Conservation (phyloP, 129 eudicot genomes). For the Kitagawia praeruptora region DNA sequence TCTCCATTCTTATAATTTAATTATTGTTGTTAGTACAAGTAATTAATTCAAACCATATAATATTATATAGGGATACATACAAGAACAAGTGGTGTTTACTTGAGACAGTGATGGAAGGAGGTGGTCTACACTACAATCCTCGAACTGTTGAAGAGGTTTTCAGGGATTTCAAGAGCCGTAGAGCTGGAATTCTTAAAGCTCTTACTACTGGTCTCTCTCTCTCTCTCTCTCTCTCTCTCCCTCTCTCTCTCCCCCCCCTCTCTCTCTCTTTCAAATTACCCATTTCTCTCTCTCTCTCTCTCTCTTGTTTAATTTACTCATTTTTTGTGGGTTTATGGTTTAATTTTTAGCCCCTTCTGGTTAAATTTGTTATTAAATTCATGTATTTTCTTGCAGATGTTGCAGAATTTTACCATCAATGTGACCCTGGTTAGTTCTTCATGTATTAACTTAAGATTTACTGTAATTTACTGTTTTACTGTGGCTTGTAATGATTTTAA, state of each 20-base stretch:
- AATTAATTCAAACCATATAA: too few relatives aligned
- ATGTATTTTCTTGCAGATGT: slow-evolving; percentile 36
- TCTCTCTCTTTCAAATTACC: background rate
- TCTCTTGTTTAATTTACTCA: background rate
- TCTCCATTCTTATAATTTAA: background rate
- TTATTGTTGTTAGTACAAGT: too few relatives aligned
- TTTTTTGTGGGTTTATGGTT: slow-evolving; percentile 2
- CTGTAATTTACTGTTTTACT: background rate
- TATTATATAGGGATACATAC: too few relatives aligned
- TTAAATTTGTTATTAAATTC: slow-evolving; percentile 6
- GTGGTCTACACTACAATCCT: slow-evolving; percentile 57
- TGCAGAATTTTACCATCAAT: slow-evolving; percentile 48
- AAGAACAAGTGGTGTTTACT: background rate
- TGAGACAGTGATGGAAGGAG: slow-evolving; percentile 46
- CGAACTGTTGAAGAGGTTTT: slow-evolving; percentile 74
- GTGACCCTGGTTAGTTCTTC: slow-evolving; percentile 52
- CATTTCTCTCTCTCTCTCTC: background rate
- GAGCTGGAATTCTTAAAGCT: slow-evolving; percentile 71
- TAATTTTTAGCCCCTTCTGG: too few relatives aligned
- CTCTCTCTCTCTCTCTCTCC: too few relatives aligned
- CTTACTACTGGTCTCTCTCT: slow-evolving; percentile 47
- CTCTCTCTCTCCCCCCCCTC: too few relatives aligned
- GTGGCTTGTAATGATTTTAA: background rate
- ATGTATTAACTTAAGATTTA: background rate
- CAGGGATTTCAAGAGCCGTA: slow-evolving; percentile 59